Base-by-base conservation (phyloP, 257 asterid genomes). In the Capsicum baccatum region DNA sequence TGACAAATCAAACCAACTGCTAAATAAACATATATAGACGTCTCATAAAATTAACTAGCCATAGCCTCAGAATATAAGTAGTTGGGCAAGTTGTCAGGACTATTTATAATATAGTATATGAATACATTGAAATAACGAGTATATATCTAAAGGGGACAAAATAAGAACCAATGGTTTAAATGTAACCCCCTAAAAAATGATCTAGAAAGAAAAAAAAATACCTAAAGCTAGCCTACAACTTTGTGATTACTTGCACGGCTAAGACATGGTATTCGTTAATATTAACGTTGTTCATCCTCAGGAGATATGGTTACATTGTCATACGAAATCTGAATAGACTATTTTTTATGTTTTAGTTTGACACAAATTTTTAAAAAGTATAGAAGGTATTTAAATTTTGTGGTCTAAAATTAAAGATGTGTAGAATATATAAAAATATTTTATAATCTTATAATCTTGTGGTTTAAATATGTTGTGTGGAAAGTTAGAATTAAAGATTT, bases 11-110 rank as follows among this genome's bases (percentile, higher is more conserved):
- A 21, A 74, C 13, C 17, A 74, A 74, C 7, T 48, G 11, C 60
- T 48, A 74, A 11, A 11, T 39, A 73, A 15, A 19, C 8, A 26
- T 64, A 64, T 64, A 64, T 47, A 4, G 12, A 73, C 42, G 19
- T 73, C 48, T 73, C 57, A 73, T 71, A 71, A 73, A 73, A 73
- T 59, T 73, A 37, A 68, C 74, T 50, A 35, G 48, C 64, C 17
- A 16, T 58, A 6, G 44, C 35, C 8, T 64, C 71, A 26, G 16
- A 71, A 10, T 47, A 67, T 37, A 67, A 68, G 21, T 16, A 8
- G 21, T 68, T 39, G 39, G 52, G 14, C 78, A 68, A 68, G n/a
- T 8, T 68, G 78, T 68, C 78, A 39, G 54, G 44, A 19, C 19
- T 50, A 39, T 26, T 26, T 26, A 26, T 26, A 26, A 26, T 26